Evolutionary conservation across 192 early-diverging fungal species (phyloP).

Genomic region (Diversispora eburnea): DNA sequence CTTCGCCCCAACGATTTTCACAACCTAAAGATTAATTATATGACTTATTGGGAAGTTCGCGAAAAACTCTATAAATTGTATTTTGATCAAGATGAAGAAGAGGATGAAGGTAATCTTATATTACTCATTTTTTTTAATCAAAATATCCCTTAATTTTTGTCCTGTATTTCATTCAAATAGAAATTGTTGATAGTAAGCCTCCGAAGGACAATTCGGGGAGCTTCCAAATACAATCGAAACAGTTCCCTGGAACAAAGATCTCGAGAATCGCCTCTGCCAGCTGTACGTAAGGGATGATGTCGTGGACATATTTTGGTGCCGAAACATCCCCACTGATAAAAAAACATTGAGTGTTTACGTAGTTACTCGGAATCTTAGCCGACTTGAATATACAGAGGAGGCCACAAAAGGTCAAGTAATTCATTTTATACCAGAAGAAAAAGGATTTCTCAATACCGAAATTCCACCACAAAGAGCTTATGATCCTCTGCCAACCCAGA

Average conservation of each 20-base stretch:
- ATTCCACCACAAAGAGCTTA: background rate
- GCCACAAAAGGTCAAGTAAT: slow-evolving; percentile 1
- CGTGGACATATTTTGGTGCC: slow-evolving; percentile 16
- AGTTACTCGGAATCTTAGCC: background rate
- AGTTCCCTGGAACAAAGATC: background rate
- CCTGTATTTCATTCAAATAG: too few species aligned
- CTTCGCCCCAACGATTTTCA: background rate
- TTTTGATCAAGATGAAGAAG: background rate
- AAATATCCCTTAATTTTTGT: too few species aligned
- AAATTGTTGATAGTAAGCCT: too few species aligned
- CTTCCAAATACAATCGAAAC: too few species aligned
- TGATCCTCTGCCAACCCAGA: background rate
- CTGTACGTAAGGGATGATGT: slow-evolving; percentile 15
- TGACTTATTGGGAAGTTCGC: slow-evolving; percentile 19
- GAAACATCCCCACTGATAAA: background rate
- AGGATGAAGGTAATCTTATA: too few species aligned
- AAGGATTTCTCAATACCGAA: background rate
- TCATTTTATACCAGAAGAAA: slow-evolving; percentile 11
- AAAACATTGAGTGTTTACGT: background rate
- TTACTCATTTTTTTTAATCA: too few species aligned
- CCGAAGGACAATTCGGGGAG: too few species aligned
- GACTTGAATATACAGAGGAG: background rate
- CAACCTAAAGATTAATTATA: slow-evolving; percentile 13
- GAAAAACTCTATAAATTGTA: slow-evolving; percentile 14
- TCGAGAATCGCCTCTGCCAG: slow-evolving; percentile 13